Evolutionary conservation across 192 early-diverging fungal species (phyloP).

Genomic region (Obelidium mucronatum): DNA sequence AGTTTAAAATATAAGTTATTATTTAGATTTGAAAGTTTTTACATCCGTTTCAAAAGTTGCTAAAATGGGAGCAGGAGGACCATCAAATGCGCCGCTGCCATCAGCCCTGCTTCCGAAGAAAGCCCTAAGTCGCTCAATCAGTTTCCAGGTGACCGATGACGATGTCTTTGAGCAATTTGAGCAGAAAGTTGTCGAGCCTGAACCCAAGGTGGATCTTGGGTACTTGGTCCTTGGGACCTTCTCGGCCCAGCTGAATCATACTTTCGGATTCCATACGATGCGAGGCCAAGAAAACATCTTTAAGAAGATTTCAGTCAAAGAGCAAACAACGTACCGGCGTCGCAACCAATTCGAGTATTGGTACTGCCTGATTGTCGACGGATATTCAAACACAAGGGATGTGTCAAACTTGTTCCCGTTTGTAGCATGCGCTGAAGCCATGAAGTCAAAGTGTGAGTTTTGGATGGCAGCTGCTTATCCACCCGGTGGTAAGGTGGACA

Average conservation of each 20-base stretch:
- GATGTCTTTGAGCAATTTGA: background rate
- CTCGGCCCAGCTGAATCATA: background rate
- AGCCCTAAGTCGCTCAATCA: slow-evolving; percentile 7
- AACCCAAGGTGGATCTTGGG: background rate
- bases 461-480: background rate
- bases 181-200: background rate
- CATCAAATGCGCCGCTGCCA: too few relatives aligned
- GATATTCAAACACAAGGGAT: background rate
- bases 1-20: too few relatives aligned
- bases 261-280: background rate
- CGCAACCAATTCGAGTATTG: background rate
- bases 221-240: background rate
- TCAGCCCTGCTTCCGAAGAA: too few relatives aligned
- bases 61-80: too few relatives aligned
- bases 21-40: too few relatives aligned
- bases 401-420: background rate
- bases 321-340: background rate
- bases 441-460: slow-evolving; percentile 1
- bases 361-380: background rate
- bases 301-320: background rate
- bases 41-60: too few relatives aligned
- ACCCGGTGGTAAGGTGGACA: too few relatives aligned
- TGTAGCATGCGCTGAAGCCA: background rate
- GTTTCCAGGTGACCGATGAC: background rate
- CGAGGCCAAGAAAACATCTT: background rate